These are phyloP conservation scores for Botrytis medusae DNA, from an alignment of 2,329 filamentous ascomycete genomes.

Conservation along the genomic window DNA sequence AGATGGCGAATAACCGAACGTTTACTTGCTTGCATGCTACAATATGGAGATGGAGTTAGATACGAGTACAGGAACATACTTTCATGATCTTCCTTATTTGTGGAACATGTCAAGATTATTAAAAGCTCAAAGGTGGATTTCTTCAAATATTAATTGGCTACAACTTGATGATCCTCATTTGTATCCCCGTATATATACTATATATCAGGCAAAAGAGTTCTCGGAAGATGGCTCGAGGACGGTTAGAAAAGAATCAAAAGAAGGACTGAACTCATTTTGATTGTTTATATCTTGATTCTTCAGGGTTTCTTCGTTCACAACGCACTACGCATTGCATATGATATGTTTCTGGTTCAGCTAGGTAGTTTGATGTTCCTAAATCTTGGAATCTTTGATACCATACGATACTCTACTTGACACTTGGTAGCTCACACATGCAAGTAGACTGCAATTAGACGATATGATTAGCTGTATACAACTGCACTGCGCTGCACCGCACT, in stretches of 20 bases:
- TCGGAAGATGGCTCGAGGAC: neutral
- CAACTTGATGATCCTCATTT: slow-evolving; percentile 14
- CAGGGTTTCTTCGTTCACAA: neutral
- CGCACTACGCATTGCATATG: neutral
- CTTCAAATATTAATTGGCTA: slow-evolving; percentile 1
- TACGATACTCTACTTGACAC: neutral
- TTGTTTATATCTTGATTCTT: neutral
- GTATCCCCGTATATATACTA: slow-evolving; percentile 1
- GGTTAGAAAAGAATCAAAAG: neutral
- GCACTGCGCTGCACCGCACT: neutral
- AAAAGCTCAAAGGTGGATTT: slow-evolving; percentile 1
- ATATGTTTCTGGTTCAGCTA: neutral
- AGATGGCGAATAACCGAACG: neutral
- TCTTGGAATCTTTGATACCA: neutral
- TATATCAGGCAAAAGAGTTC: slow-evolving; percentile 1
- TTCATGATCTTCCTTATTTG: slow-evolving; percentile 3
- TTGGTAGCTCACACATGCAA: neutral
- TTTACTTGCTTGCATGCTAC: slow-evolving; percentile 6
- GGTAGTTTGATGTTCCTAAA: neutral
- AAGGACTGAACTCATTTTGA: neutral
- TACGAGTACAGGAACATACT: slow-evolving; percentile 1
- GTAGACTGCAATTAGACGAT: neutral
- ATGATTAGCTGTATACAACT: neutral
- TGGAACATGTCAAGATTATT: slow-evolving; percentile 10
- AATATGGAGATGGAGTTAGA: neutral